Percentiles rank a stretch among this genome's conserved stretches.
These are phyloP conservation scores for Metschnikowia similis DNA, from an alignment of 805 yeast genomes.

Conservation along the genomic window DNA sequence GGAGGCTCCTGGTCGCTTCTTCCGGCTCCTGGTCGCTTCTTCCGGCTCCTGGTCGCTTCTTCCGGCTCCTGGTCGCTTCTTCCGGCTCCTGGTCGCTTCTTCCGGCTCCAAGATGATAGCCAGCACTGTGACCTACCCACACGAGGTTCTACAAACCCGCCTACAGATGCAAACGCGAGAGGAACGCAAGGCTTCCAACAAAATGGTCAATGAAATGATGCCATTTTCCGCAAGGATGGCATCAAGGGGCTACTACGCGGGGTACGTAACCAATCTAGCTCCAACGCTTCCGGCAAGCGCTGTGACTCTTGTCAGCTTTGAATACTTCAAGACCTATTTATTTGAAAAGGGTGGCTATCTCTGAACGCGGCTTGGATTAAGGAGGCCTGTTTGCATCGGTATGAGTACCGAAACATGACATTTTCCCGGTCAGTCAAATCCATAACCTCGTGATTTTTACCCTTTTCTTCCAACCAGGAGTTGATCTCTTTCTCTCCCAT, in stretches of 20 bases:
- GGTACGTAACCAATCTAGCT: constrained; percentile 77
- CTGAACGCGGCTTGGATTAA: not conserved
- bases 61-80: no score
- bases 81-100: no score
- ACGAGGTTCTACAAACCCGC: constrained; percentile 88
- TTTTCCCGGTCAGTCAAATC: constrained; percentile 62
- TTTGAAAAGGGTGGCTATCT: constrained; percentile 28
- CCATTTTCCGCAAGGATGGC: constrained; percentile 68
- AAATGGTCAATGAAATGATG: constrained; percentile 30
- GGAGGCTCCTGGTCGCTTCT: constrained; percentile 49
- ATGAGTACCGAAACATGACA: constrained; percentile 51
- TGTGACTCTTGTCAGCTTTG: constrained; percentile 90
- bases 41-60: no score
- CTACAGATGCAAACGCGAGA: constrained; percentile 60
- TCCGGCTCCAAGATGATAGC: constrained; percentile 85
- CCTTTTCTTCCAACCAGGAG: constrained; percentile 6
- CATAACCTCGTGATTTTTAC: constrained; percentile 41
- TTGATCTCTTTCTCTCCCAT: constrained; percentile 22
- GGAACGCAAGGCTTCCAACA: constrained; percentile 18
- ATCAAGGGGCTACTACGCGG: constrained; percentile 81
- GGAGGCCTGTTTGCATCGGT: constrained; percentile 17
- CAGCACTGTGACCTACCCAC: constrained; percentile 86
- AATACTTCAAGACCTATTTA: constrained; percentile 62
- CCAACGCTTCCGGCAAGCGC: constrained; percentile 95
- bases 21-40: no score